phyloP scores from a whole-genome alignment of 257 asterid genomes.

The Solanum raphanifolium region DNA sequence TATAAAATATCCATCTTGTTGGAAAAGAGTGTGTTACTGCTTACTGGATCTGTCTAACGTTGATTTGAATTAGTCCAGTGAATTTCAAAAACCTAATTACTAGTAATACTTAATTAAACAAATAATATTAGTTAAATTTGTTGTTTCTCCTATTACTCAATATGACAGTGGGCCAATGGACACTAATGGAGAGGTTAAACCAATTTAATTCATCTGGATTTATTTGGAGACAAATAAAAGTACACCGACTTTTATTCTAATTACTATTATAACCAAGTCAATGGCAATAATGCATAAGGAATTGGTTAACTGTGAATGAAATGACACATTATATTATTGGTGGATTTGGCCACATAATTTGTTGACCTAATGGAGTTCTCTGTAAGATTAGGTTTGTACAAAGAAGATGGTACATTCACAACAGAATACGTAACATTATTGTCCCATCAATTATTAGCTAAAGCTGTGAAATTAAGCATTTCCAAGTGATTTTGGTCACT shows the following conservation, averaged over 20 bases:
- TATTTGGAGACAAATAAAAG: neutral
- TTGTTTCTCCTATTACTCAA: neutral
- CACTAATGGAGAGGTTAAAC: constrained; percentile 1
- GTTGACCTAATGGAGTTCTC: neutral
- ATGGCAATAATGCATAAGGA: neutral
- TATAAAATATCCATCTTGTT: neutral
- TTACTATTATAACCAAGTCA: neutral
- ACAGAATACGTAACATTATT: neutral
- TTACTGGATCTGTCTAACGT: neutral
- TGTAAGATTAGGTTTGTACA: neutral
- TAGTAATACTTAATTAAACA: neutral
- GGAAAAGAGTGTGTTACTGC: neutral
- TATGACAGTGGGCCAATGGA: neutral
- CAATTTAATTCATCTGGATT: neutral
- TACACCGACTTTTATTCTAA: neutral
- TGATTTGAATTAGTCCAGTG: neutral
- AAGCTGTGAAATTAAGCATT: neutral
- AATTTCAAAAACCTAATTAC: neutral
- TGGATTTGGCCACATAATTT: neutral
- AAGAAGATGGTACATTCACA: neutral
- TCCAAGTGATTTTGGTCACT: neutral
- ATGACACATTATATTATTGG: neutral
- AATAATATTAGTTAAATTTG: neutral
- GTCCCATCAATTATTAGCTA: neutral
- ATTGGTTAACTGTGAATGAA: neutral